Evolutionary conservation across 2,329 filamentous ascomycete genomes (phyloP).

Genomic region (Colletotrichum liaoningense): DNA sequence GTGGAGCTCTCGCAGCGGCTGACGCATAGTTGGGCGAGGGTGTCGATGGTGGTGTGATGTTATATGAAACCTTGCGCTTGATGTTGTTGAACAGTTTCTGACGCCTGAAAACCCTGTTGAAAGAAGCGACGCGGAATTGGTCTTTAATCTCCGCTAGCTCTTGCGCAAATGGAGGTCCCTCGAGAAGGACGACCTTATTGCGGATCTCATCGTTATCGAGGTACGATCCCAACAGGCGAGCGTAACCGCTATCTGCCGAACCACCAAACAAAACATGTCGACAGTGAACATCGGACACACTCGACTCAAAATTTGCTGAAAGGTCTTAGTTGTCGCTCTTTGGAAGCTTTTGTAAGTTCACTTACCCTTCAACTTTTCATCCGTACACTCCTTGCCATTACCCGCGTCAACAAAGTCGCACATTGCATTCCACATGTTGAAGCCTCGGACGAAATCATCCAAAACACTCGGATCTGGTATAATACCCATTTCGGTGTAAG

Average conservation of each 20-base stretch:
- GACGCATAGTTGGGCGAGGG: constrained; percentile 37
- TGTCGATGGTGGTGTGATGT: constrained; percentile 38
- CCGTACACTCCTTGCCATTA: constrained; percentile 54
- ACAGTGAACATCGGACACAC: constrained; percentile 51
- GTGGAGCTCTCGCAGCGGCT: constrained; percentile 25
- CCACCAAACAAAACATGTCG: constrained; percentile 53
- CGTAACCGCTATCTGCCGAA: constrained; percentile 54
- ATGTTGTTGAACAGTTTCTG: constrained; percentile 39
- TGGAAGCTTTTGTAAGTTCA: neutral
- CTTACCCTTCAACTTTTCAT: constrained; percentile 53
- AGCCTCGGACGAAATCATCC: constrained; percentile 51
- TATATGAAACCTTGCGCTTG: constrained; percentile 37
- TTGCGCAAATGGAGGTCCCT: constrained; percentile 50
- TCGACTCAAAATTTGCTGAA: constrained; percentile 45
- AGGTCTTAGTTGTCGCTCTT: neutral
- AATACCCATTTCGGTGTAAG: constrained; percentile 45
- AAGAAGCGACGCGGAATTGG: constrained; percentile 41
- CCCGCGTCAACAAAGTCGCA: constrained; percentile 55
- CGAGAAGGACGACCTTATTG: constrained; percentile 48
- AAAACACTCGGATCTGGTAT: constrained; percentile 41
- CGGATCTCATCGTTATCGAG: constrained; percentile 39
- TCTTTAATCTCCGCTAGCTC: constrained; percentile 47
- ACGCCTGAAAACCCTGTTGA: constrained; percentile 40
- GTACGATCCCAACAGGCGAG: constrained; percentile 50
- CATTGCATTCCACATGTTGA: constrained; percentile 50